Evolutionary conservation across 1,284 basidiomycete genomes (phyloP), one percentile per base, ranked within the genome.

Genomic region (Termitomyces sp.): DNA sequence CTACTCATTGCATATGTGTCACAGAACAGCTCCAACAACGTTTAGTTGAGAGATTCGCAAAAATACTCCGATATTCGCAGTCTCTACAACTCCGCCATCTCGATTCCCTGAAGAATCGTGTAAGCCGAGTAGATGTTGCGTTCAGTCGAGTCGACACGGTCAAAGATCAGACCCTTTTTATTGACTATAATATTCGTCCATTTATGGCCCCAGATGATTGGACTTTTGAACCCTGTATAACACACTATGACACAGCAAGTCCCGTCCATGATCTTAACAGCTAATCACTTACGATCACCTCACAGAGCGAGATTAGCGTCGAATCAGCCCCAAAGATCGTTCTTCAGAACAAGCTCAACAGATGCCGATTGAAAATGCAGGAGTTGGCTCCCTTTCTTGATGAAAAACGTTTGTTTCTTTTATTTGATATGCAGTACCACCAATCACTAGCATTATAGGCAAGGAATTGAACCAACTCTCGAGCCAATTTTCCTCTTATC

Each of bases 311-410:
- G 8, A 79, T 90, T 68, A 84, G 73, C 61, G 67, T 83, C 21
- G 88, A 90, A 43, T 69, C 79, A 19, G 78, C 78, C 9, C 82
- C 90, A 0, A 91, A 89, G 68, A 75, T 90, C 1, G 81, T 88
- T 63, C 72, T 92, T 15, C 89, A 92, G 70, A 92, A 92, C 65
- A 86, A 84, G 59, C 75, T 92, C n/a, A 70, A 70, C 52, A 77
- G 76, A 53, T 81, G 79, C 53, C 76, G 80, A 54, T 70, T 68
- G 38, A 88, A 86, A 67, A 63, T 88, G 13, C 65, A 73, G 53
- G 89, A 92, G 60, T 63, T 90, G 13, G 67, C 64, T 15, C 75
- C 83, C 1, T 64, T 83, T 9, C 73, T 90, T 15, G 72, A 77
- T 38, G 63, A 74, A 6, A 89, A 90, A 67, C 76, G 89, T 90